Base-by-base conservation (phyloP, 2,329 filamentous ascomycete genomes). In the Dactylellina haptotyla region DNA sequence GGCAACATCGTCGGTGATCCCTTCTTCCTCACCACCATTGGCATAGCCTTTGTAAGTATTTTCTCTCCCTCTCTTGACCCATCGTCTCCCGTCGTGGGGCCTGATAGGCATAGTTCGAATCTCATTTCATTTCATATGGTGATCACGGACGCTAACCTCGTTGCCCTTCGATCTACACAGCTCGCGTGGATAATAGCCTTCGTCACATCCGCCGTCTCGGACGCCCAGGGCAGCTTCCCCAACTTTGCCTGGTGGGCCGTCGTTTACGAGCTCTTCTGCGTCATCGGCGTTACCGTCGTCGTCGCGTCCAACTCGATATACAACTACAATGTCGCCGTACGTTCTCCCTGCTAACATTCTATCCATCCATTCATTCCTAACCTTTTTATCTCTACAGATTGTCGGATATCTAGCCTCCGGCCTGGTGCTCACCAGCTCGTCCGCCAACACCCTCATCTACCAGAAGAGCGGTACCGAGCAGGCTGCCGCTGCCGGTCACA, bases 131-230 rank as follows among this genome's bases (percentile, higher is more conserved):
- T 48, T 9, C 16, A 18, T 34, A 50, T 54, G 14, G 43, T 57
- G 61, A 61, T 59, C 56, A 39, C 48, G 41, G 26, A n/a, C n/a
- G n/a, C n/a, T n/a, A n/a, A n/a, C n/a, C n/a, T n/a, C n/a, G n/a
- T n/a, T 28, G 12, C 50, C 30, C 14, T 46, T 54, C 23, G 18
- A 23, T 41, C 54, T 58, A 46, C 75, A 77, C 80, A 98, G 94
- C 88, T 97, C 76, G 94, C 93, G 70, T 99, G 95, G 95, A 82
- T 97, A 77, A 97, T 99, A 79, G 88, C 92, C 48, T 96, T 98
- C 81, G 87, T 98, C 79, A 86, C 89, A 75, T 94, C 91, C 73
- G 89, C 97, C 80, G 88, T 97, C 77, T 89, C 89, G 41, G 84
- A 87, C 67, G 79, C 78, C 69, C 83, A 87, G 76, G 80, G 80